Evolutionary conservation across 2,329 filamentous ascomycete genomes (phyloP), one percentile per base, ranked within the genome.

Genomic region (Biscogniauxia marginata): DNA sequence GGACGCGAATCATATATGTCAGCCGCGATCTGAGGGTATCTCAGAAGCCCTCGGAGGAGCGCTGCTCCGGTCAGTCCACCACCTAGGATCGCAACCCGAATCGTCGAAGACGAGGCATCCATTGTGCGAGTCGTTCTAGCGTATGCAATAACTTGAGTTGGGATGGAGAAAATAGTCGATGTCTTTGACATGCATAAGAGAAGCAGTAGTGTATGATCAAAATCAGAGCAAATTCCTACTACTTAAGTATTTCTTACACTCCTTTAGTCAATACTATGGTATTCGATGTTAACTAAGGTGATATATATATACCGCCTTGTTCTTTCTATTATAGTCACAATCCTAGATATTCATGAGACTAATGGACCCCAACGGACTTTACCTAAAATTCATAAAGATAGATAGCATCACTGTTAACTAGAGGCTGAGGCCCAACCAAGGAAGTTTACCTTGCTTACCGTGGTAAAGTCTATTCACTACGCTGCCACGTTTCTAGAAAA

Each of bases 1-100:
- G 67, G 66, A 1, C 58, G 58, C 2, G 67, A 55, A 16, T 70
- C 66, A 56, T 70, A 71, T 22, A 71, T 58, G 49, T 70, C 67
- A 11, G 62, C 67, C 9, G 59, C 58, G 11, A 71, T 63, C 49
- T 70, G 68, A 34, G 65, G 63, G 53, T 70, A 60, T 19, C 64
- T 57, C 3, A 70, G 43, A 8, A 71, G 64, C 2, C 68, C 69
- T 13, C 66, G 61, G 3, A 70, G 52, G 5, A 70, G 48, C 23
- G 56, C 53, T 3, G 64, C 65, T 8, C 63, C 64, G 8, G 62
- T 62, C 16, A 71, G 47, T 0, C 65, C 64, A 16, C 68, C 67
- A 25, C 69, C 69, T 30, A 71, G 54, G 25, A 71, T 69, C 43
- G 68, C 69, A 22, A 71, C 61, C 23, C 65, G 63, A 23, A 69